Conservation (phyloP, 352 stramenopile genomes). For the Phytophthora europaea region DNA sequence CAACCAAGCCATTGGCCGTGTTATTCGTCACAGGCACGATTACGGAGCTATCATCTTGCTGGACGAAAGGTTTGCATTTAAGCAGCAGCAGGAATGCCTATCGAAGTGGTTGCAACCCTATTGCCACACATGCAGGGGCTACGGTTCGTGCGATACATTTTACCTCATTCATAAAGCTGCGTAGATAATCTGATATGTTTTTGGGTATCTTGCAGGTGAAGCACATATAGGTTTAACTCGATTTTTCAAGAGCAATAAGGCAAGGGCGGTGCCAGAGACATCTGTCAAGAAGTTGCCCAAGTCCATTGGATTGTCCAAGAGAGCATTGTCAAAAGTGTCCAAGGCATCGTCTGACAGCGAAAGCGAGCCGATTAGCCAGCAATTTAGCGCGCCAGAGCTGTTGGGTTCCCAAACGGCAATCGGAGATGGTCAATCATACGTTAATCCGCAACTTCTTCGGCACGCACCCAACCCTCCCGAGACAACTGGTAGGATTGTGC, state of each 20-base stretch:
- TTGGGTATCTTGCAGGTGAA: slow-evolving; percentile 56
- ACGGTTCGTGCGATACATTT: slow-evolving; percentile 53
- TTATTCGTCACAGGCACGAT: slow-evolving; percentile 99
- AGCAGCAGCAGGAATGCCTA: slow-evolving; percentile 92
- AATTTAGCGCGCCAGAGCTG: slow-evolving; percentile 15
- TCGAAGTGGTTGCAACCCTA: slow-evolving; percentile 97
- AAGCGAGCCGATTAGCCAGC: slow-evolving; percentile 25
- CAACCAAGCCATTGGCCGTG: slow-evolving; percentile 99
- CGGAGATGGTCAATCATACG: slow-evolving; percentile 85
- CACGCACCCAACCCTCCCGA: slow-evolving; percentile 19
- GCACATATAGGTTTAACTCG: slow-evolving; percentile 84
- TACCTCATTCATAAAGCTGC: not conserved
- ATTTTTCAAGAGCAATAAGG: slow-evolving; percentile 88
- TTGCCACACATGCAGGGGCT: slow-evolving; percentile 68
- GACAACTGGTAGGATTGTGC: slow-evolving; percentile 27
- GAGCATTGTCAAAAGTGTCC: slow-evolving; percentile 22
- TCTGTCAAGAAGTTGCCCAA: slow-evolving; percentile 49
- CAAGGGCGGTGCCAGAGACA: slow-evolving; percentile 38
- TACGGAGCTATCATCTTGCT: slow-evolving; percentile 98
- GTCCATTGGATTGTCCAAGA: slow-evolving; percentile 51
- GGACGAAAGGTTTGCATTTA: slow-evolving; percentile 96
- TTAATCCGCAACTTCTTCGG: slow-evolving; percentile 75
- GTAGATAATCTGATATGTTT: slow-evolving; percentile 6
- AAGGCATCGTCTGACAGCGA: slow-evolving; percentile 29
- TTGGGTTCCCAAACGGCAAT: slow-evolving; percentile 55